Evolutionary conservation across 2,329 filamentous ascomycete genomes (phyloP).

Genomic region (Colletotrichum australisinense): DNA sequence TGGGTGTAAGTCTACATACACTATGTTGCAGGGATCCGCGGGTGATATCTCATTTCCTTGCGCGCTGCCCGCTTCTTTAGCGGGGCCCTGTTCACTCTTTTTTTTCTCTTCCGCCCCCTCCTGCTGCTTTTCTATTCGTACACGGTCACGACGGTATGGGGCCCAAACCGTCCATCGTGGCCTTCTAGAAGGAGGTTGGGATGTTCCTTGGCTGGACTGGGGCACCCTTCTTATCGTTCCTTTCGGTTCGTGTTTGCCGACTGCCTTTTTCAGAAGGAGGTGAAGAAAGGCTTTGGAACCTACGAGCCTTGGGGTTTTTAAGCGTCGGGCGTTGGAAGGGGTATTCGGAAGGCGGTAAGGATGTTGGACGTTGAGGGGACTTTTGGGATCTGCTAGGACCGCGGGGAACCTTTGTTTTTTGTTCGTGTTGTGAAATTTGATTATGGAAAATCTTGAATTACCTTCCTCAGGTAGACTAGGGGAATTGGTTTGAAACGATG

Average conservation of each 20-base stretch:
- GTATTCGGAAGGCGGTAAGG: background rate
- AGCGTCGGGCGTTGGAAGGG: background rate
- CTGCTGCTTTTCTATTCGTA: background rate
- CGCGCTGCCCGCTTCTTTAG: background rate
- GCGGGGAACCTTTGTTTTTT: background rate
- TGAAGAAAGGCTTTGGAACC: background rate
- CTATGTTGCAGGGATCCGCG: background rate
- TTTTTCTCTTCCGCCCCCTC: background rate
- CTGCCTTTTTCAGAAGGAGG: background rate
- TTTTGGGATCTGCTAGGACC: background rate
- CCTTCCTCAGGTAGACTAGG: background rate
- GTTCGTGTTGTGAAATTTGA: background rate
- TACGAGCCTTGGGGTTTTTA: background rate
- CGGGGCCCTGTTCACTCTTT: background rate
- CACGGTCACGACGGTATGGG: background rate
- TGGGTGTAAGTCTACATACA: background rate
- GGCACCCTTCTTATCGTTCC: background rate
- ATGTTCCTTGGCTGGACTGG: background rate
- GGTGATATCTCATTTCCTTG: background rate
- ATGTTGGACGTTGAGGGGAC: background rate
- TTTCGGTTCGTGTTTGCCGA: background rate
- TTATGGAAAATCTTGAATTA: background rate
- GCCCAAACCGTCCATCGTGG: background rate
- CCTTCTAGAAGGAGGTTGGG: constrained; percentile 16
- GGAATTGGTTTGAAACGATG: background rate